Evolutionary conservation across 768 basidiomycete species (phyloP).

Genomic region (Tylopilus plumbeoviolaceoides): DNA sequence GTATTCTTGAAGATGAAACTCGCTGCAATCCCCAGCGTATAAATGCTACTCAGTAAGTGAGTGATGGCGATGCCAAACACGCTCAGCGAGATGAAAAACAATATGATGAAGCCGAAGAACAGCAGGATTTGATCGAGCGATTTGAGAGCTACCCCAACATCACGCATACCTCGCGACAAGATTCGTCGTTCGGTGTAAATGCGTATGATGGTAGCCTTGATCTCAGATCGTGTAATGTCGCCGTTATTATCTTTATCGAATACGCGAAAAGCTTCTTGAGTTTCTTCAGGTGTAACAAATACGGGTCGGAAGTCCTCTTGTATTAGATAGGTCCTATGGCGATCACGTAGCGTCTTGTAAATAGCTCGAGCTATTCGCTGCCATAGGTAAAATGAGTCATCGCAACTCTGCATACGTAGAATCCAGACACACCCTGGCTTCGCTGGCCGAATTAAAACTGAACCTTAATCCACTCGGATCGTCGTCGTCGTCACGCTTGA

Average conservation of each 20-base stretch:
- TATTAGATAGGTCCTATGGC: conserved; percentile 54
- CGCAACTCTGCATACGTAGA: not conserved
- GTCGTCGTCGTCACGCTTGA: conserved; percentile 45
- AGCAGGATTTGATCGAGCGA: conserved; percentile 64
- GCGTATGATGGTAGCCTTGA: conserved; percentile 63
- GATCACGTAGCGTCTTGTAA: conserved; percentile 55
- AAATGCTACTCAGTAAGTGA: conserved; percentile 66
- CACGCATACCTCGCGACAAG: conserved; percentile 72
- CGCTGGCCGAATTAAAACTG: conserved; percentile 52
- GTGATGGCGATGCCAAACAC: conserved; percentile 67
- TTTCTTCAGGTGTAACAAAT: conserved; percentile 52
- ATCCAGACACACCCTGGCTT: conserved; percentile 54
- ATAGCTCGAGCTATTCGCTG: conserved; percentile 66
- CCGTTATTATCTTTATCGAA: conserved; percentile 77
- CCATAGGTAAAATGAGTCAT: not conserved
- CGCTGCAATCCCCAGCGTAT: conserved; percentile 65
- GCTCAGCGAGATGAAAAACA: conserved; percentile 72
- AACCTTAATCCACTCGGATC: conserved; percentile 43
- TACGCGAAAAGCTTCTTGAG: conserved; percentile 66
- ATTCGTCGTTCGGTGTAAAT: conserved; percentile 78
- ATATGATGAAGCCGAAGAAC: conserved; percentile 55
- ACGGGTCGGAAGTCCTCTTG: conserved; percentile 70
- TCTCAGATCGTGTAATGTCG: conserved; percentile 70
- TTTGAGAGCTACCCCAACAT: conserved; percentile 62
- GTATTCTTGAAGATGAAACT: conserved; percentile 81